Evolutionary conservation across 2,329 filamentous ascomycete genomes (phyloP).

Genomic region (Fusarium denticulatum): DNA sequence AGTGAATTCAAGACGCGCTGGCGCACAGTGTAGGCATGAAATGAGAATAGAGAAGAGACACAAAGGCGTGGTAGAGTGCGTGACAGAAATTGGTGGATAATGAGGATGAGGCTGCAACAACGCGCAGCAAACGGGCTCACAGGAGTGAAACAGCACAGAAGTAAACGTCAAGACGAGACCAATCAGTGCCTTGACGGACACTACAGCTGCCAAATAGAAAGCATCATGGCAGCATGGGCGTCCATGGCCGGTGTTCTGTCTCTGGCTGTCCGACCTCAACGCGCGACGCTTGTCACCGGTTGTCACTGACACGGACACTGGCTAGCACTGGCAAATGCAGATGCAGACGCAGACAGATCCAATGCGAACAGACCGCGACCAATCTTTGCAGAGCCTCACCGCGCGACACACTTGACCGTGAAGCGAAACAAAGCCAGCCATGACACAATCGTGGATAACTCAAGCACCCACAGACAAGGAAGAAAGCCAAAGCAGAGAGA

Average conservation of each 20-base stretch:
- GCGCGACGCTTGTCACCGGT: constrained; percentile 23
- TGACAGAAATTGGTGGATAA: constrained; percentile 2
- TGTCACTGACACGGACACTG: constrained; percentile 17
- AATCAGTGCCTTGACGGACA: neutral
- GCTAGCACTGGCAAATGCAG: neutral
- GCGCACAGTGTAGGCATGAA: neutral
- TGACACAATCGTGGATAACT: neutral
- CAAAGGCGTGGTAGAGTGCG: neutral
- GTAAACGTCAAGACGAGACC: neutral
- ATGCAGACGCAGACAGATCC: neutral
- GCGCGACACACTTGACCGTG: constrained; percentile 25
- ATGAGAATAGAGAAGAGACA: neutral
- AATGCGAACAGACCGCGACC: constrained; percentile 10
- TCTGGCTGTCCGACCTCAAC: constrained; percentile 34
- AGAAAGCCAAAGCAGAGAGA: neutral
- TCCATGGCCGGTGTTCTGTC: constrained; percentile 3
- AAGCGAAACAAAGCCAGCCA: constrained; percentile 4
- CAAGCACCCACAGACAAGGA: constrained; percentile 1
- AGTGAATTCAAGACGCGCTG: neutral
- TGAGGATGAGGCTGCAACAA: constrained; percentile 2
- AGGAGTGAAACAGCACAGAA: neutral
- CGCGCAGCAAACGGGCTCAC: neutral
- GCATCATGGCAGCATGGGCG: constrained; percentile 24
- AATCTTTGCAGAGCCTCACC: constrained; percentile 25
- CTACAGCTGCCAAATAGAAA: constrained; percentile 11